Base-by-base conservation (phyloP, 371 early-diverging fungal species). In the Amoeboaphelidium protococcarum region DNA sequence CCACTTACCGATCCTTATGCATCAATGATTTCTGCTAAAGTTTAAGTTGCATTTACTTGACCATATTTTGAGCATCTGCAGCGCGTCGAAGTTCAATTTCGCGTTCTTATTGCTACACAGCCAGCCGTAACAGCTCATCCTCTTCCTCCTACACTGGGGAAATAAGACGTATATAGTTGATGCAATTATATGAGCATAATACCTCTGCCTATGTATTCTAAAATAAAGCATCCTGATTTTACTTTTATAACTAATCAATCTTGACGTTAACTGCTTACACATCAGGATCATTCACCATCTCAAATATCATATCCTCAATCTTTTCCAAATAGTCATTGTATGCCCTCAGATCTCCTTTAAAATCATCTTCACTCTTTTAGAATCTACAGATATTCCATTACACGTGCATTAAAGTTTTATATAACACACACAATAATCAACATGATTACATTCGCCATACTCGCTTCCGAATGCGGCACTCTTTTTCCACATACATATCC, bases 271-370 rank as follows among this genome's bases (percentile, higher is more conserved):
- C 82, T 50, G 77, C 76, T 45, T 80, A 72, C 10, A 82, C 71
- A 58, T 90, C 78, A 19, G 78, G 73, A 44, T 80, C 82, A 55
- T 88, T 76, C 48, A 81, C 72, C 24, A 86, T 62, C 55, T 83
- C 86, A 56, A 83, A 82, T 1, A 82, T 73, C 26, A 90, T 68
- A 41, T 83, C 81, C 56, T 90, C 90, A 0, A 89, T 78, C 53
- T 76, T 76, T 55, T 94, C 90, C 25, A 90, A 53, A 52, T 85
- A 90, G 53, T 87, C 83, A 58, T 94, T 84, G 52, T 79, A 94
- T 25, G 62, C 68, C 41, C 67, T 61, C 45, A 78, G 53, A 41
- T 67, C 72, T 21, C 69, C 63, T 21, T 47, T 47, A 53, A 90
- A 94, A 58, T 90, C 91, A 51, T 82, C 83, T n/a, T 68, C 70